Evolutionary conservation across 208 protist species (phyloP).

Genomic region (Naegleria lovaniensis): DNA sequence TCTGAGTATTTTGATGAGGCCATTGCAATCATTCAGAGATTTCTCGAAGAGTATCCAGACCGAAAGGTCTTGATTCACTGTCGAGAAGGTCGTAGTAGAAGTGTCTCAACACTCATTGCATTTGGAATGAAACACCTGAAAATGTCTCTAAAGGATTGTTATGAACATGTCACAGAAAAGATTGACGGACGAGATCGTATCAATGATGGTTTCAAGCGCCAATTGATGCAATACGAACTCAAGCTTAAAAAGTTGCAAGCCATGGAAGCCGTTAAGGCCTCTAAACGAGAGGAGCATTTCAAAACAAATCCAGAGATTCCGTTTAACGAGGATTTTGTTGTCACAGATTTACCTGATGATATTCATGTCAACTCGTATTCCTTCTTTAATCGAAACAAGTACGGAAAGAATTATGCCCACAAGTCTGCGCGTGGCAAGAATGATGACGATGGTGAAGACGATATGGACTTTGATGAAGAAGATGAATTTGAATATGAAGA

Average conservation of each 20-base stretch:
- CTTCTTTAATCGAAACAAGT: background rate
- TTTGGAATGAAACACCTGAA: background rate
- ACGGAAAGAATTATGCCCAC: background rate
- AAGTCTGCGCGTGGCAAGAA: background rate
- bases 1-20: background rate
- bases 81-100: constrained; percentile 1
- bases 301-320: background rate
- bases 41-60: background rate
- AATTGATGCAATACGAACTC: constrained; percentile 13
- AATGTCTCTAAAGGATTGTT: background rate
- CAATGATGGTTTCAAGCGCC: constrained; percentile 23
- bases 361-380: background rate
- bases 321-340: background rate
- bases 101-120: background rate
- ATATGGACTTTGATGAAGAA: background rate
- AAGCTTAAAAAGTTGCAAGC: background rate
- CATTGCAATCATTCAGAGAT: background rate
- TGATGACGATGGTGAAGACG: background rate
- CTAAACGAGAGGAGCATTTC: background rate
- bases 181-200: background rate
- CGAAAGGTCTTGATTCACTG: background rate
- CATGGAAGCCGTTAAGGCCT: too few relatives aligned
- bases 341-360: background rate
- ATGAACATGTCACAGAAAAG: background rate
- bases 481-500: background rate